These are phyloP conservation scores for Berkeleyomyces rouxiae DNA, from an alignment of 2,329 filamentous ascomycete genomes.

Conservation along the genomic window DNA sequence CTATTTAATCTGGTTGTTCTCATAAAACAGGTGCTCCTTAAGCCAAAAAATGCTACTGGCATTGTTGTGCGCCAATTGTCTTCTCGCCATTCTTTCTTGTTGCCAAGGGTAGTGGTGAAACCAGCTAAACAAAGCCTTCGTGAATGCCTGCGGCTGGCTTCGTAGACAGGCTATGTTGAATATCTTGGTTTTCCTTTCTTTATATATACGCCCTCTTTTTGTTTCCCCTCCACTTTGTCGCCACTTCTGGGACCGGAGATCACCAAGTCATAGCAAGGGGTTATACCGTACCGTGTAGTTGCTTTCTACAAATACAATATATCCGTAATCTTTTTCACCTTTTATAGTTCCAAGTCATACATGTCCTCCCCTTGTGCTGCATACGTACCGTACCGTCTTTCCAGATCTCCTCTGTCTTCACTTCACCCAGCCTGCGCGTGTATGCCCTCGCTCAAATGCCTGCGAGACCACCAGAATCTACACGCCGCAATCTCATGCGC, in stretches of 20 bases:
- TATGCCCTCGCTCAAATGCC: constrained; percentile 29
- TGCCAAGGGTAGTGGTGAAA: background rate
- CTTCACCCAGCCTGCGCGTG: background rate
- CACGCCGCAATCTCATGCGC: constrained; percentile 32
- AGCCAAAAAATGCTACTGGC: background rate
- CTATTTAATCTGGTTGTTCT: background rate
- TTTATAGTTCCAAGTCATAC: too few species aligned
- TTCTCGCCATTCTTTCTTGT: background rate
- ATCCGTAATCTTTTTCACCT: too few species aligned
- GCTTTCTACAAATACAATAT: too few species aligned
- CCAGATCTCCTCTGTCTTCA: background rate
- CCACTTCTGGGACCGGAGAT: background rate
- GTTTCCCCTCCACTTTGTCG: background rate
- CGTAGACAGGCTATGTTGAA: background rate
- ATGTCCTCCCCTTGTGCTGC: background rate
- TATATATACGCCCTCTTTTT: background rate
- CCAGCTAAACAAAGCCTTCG: background rate
- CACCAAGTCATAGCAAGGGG: background rate
- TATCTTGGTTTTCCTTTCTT: background rate
- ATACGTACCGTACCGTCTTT: background rate
- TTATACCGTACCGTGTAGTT: background rate
- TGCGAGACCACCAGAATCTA: constrained; percentile 44
- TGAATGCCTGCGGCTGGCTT: background rate
- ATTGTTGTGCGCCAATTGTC: background rate
- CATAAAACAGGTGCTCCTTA: background rate